phyloP scores from a whole-genome alignment of 1,139 yeast genomes.

The Sugiyamaella japonica region DNA sequence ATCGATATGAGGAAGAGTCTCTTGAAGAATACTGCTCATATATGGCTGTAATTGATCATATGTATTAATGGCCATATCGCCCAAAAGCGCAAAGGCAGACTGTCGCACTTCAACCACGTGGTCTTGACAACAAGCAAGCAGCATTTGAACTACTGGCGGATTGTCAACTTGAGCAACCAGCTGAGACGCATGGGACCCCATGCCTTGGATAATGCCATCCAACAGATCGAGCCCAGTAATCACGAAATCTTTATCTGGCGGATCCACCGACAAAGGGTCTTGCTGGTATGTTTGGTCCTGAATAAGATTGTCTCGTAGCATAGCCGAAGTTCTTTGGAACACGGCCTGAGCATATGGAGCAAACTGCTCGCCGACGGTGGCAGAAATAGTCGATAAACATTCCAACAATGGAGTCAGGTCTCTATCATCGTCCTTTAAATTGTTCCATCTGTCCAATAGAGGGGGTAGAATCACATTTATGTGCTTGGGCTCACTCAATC shows the following conservation, averaged over 20 bases:
- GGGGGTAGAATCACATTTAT: conserved; percentile 74
- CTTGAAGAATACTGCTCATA: conserved; percentile 57
- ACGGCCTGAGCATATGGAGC: conserved; percentile 90
- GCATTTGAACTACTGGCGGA: conserved; percentile 59
- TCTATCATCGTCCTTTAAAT: conserved; percentile 69
- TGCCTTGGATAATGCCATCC: conserved; percentile 91
- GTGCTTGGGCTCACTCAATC: conserved; percentile 55
- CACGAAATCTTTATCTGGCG: conserved; percentile 88
- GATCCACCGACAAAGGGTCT: conserved; percentile 61
- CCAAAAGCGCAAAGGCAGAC: conserved; percentile 84
- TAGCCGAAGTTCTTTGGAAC: conserved; percentile 74
- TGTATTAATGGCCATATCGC: conserved; percentile 76
- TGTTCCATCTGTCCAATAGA: conserved; percentile 74
- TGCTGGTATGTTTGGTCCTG: conserved; percentile 63
- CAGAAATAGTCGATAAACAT: conserved; percentile 89
- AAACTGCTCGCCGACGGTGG: conserved; percentile 78
- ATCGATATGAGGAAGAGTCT: conserved; percentile 62
- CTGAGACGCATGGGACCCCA: conserved; percentile 62
- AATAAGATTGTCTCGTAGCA: conserved; percentile 66
- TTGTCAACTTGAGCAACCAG: conserved; percentile 45
- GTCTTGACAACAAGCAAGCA: conserved; percentile 74
- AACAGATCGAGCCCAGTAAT: conserved; percentile 86
- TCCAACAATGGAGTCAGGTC: conserved; percentile 91
- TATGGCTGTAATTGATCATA: conserved; percentile 59
- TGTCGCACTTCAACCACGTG: conserved; percentile 84